A percentile compares a stretch with the other conserved stretches of the same genome.
Evolutionary conservation across 371 early-diverging fungal species (phyloP).

Genomic region (Circinella minor): DNA sequence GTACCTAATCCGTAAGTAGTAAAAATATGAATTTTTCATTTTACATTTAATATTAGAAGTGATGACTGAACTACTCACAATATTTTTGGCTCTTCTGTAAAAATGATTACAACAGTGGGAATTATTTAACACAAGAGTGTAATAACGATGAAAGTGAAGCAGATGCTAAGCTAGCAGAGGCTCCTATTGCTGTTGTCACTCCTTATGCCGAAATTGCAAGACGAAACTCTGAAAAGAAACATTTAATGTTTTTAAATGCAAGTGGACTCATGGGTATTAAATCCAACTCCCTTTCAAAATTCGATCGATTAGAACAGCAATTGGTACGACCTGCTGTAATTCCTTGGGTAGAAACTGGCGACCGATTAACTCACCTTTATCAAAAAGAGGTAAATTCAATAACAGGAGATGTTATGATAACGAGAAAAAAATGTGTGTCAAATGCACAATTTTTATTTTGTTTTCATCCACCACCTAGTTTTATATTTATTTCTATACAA

Average conservation of each 20-base stretch:
- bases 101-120: too few relatives aligned
- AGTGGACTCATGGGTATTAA: conserved; percentile 7
- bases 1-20: too few relatives aligned
- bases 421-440: background rate
- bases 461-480: too few relatives aligned
- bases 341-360: conserved; percentile 66
- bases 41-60: too few relatives aligned
- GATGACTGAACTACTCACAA: too few relatives aligned
- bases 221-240: background rate
- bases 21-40: too few relatives aligned
- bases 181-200: background rate
- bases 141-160: background rate
- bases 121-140: background rate
- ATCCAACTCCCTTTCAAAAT: background rate
- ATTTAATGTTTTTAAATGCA: background rate
- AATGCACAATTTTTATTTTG: background rate
- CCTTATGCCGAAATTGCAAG: conserved; percentile 3
- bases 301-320: conserved; percentile 10
- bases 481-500: too few relatives aligned
- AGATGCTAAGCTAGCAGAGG: background rate
- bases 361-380: conserved; percentile 32
- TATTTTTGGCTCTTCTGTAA: too few relatives aligned
- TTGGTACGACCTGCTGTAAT: conserved; percentile 45
- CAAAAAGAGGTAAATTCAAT: conserved; percentile 5
- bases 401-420: background rate